Base-by-base conservation (phyloP, 805 yeast genomes). In the Candida loeiensis region DNA sequence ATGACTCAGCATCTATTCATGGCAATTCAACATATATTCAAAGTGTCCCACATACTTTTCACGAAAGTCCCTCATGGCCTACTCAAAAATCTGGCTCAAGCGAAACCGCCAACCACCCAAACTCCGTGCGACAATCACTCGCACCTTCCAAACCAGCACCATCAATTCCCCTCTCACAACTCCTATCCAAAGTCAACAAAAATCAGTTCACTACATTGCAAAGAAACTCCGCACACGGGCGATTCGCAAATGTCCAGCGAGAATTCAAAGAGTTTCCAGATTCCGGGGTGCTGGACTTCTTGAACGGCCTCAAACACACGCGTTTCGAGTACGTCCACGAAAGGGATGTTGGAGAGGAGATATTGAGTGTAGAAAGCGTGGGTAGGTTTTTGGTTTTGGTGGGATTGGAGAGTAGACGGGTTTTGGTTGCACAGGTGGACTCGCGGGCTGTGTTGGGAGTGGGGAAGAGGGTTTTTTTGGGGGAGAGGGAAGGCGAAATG, bases 301-400 rank as follows among this genome's bases (percentile, higher is more conserved):
- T 30, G 13, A 17, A 17, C 5, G 21, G 15, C 11, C 6, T 30
- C 12, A 30, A 30, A 13, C 18, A 14, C 33, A 11, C 21, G 6
- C 20, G 33, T 4, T 30, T 30, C 17, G 33, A 30, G 14, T 30
- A 17, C 13, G 17, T 18, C 4, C 21, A 16, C 13, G 21, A 9
- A 13, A 13, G 15, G 12, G 29, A 30, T 8, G 32, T 12, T 8
- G 31, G 35, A 12, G 19, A 13, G 12, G 26, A 17, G 26, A 26
- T 37, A 7, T 4, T 12, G 15, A 31, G 20, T 8, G 36, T 33
- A 7, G 21, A 27, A 27, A 16, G 37, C 11, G 18, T 45, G 1
- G 47, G 50, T 5, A 36, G 34, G 29, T 47, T 47, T 24, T 21
- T 47, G 19, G 36, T 34, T 6, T 30, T 42, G 28, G 42, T 38